These are phyloP conservation scores for Saccharomyces hybrid DNA, from an alignment of 1,139 yeast species.

Conservation along the genomic window DNA sequence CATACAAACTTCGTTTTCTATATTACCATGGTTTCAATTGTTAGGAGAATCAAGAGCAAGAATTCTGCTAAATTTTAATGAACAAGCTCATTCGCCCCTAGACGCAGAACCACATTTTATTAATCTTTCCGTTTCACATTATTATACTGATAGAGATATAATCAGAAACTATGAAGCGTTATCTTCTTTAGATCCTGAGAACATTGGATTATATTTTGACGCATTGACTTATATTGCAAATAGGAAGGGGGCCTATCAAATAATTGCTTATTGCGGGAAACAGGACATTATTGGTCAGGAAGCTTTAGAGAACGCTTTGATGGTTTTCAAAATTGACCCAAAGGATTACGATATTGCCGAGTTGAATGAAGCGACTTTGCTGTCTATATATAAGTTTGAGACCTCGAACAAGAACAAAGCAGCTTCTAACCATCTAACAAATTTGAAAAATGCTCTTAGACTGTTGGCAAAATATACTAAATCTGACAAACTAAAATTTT, in stretches of 20 bases:
- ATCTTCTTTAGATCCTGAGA: constrained; percentile 44
- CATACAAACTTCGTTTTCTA: constrained; percentile 36
- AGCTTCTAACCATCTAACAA: constrained; percentile 17
- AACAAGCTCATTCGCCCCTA: constrained; percentile 24
- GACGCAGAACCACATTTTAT: constrained; percentile 35
- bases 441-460: constrained; percentile 37
- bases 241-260: constrained; percentile 38
- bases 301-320: constrained; percentile 52
- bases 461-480: constrained; percentile 42
- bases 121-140: constrained; percentile 51
- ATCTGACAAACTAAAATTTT: constrained; percentile 40
- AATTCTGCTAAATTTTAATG: constrained; percentile 8
- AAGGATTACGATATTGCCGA: constrained; percentile 17
- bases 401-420: constrained; percentile 29
- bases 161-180: constrained; percentile 56
- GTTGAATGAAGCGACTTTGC: constrained; percentile 39
- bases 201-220: constrained; percentile 62
- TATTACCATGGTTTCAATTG: constrained; percentile 36
- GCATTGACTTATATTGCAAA: constrained; percentile 47
- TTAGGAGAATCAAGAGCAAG: constrained; percentile 36
- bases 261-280: constrained; percentile 47
- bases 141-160: constrained; percentile 56
- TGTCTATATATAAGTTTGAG: constrained; percentile 43
- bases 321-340: constrained; percentile 44
- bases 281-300: constrained; percentile 58